Evolutionary conservation across 257 asterid genomes (phyloP), one percentile per base, ranked within the genome.

Genomic region (Echium plantagineum): DNA sequence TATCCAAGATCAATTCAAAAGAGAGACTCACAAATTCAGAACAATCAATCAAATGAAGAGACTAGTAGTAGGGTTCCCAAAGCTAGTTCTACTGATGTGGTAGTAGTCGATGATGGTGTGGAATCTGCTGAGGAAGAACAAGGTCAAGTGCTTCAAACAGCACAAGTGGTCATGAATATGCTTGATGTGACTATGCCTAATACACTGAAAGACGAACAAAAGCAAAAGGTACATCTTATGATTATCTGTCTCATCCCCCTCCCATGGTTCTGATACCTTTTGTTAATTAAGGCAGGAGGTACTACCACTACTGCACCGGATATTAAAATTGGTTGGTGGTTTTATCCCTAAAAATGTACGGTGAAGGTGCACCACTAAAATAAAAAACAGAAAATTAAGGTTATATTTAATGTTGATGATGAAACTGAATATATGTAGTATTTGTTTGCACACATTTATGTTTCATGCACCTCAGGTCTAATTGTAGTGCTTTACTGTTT

Each of bases 161-260:
- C 96, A 42, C 63, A 83, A 74, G 79, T 89, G 72, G 83, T 86
- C 60, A 70, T 93, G 72, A 84, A 80, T 57, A 84, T 83, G 97
- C 91, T 93, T 74, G 98, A 93, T 76, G 57, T 64, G 69, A 84
- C 94, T 59, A 74, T 84, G 81, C 96, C 91, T 2, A 89, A 73
- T 31, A 68, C 83, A 66, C 74, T 93, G 61, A 73, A 83, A 55
- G 94, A 84, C 66, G 96, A 89, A 69, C 87, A 80, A 74, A 89
- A 83, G 75, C 77, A 81, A 76, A 86, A 84, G 96, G 98, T 93
- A 81, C 55, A 57, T 19, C 38, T 56, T 21, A 6, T 65, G 67
- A 53, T 42, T 63, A 63, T 64, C 63, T 66, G 6, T n/a, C 19
- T 17, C 57, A 5, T 56, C 38, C 17, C 8, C 49, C 5, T 42